Percentiles rank a stretch among this genome's conserved stretches.
phyloP scores from a whole-genome alignment of 225 moss, liverwort and hornwort genomes.

The Ulota crispa region DNA sequence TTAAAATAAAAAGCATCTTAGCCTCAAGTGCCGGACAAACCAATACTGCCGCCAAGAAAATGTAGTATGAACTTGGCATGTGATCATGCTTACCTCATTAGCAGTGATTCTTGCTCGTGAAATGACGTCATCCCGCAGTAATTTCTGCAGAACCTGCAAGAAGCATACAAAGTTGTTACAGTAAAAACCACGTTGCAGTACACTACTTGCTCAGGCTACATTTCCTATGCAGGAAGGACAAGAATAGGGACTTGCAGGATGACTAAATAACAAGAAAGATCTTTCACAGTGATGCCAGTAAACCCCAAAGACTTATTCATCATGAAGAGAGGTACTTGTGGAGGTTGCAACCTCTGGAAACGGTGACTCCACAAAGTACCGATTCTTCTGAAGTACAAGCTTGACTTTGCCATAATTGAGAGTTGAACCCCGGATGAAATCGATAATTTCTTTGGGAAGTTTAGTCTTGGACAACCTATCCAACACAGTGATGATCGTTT shows the following conservation, averaged over 20 bases:
- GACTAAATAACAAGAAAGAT: neutral
- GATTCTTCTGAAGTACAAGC: constrained; percentile 91
- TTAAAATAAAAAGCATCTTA: neutral
- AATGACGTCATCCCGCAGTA: constrained; percentile 75
- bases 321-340: neutral
- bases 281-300: neutral
- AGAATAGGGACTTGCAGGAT: neutral
- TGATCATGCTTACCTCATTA: constrained; percentile 49
- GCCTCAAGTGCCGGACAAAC: neutral
- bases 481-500: constrained; percentile 85
- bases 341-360: constrained; percentile 64
- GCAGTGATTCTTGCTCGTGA: constrained; percentile 65
- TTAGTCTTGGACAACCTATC: constrained; percentile 87
- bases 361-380: constrained; percentile 93
- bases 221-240: constrained; percentile 1
- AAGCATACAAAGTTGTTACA: constrained; percentile 6
- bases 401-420: constrained; percentile 95
- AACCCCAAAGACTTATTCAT: neutral
- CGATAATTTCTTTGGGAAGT: constrained; percentile 75
- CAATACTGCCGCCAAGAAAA: neutral
- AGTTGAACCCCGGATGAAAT: constrained; percentile 83
- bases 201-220: neutral
- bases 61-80: neutral
- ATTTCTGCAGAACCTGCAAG: constrained; percentile 76
- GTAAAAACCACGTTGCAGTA: constrained; percentile 1